phyloP scores from a whole-genome alignment of 1,284 basidiomycete genomes.

The Coniophora puteana region DNA sequence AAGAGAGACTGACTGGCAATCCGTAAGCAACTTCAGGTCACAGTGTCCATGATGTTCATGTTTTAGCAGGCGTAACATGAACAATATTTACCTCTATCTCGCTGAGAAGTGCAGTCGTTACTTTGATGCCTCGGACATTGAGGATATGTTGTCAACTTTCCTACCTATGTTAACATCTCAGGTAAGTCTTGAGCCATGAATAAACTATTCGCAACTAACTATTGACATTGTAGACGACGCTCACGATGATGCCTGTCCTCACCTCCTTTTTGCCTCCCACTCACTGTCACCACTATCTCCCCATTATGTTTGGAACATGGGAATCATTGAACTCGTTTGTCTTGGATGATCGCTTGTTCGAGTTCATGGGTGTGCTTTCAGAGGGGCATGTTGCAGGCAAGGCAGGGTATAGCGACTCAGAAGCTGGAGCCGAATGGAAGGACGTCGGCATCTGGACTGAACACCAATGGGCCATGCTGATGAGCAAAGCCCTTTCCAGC shows the following conservation, averaged over 20 bases:
- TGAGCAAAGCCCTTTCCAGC: conserved; percentile 84
- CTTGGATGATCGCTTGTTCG: conserved; percentile 84
- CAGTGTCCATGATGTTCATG: not conserved
- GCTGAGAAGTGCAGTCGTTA: conserved; percentile 82
- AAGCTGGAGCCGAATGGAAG: conserved; percentile 60
- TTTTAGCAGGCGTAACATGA: not conserved
- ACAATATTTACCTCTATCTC: conserved; percentile 40
- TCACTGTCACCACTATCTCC: conserved; percentile 66
- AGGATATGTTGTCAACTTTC: conserved; percentile 86
- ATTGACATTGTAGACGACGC: conserved; percentile 41
- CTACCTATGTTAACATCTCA: too few relatives aligned
- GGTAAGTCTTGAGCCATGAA: too few relatives aligned
- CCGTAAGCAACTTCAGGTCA: conserved; percentile 71
- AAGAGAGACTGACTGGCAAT: conserved; percentile 50
- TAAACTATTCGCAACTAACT: too few relatives aligned
- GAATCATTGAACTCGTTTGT: conserved; percentile 80
- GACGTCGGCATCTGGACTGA: conserved; percentile 89
- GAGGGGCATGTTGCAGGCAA: conserved; percentile 75
- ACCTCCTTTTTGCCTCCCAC: conserved; percentile 76
- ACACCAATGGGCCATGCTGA: conserved; percentile 81
- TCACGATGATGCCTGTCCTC: conserved; percentile 68
- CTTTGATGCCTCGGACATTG: conserved; percentile 86
- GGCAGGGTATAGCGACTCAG: conserved; percentile 45
- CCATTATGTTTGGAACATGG: conserved; percentile 79
- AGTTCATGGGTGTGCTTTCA: conserved; percentile 73